Conservation (phyloP, 106 monocot species). For the Gastrodia elata region DNA sequence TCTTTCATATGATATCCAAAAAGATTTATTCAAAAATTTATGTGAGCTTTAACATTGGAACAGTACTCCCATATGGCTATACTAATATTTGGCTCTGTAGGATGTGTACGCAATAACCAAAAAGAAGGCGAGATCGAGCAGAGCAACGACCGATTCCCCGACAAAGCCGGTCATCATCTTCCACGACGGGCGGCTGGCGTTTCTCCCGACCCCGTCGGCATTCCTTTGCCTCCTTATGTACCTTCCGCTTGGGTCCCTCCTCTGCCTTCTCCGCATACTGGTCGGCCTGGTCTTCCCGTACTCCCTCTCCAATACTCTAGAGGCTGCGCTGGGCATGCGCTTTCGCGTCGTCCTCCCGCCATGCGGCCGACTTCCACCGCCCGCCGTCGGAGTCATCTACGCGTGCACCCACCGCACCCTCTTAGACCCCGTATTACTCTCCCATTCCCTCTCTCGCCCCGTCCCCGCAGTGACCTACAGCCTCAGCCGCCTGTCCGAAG, state of each 20-base stretch:
- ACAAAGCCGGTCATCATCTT: constrained; percentile 31
- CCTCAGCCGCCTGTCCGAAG: constrained; percentile 62
- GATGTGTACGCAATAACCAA: constrained; percentile 50
- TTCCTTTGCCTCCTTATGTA: constrained; percentile 49
- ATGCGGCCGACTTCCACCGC: too few relatives aligned
- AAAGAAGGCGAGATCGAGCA: constrained; percentile 10
- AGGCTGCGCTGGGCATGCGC: constrained; percentile 29
- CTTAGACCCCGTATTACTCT: constrained; percentile 57
- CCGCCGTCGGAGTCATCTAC: constrained; percentile 23
- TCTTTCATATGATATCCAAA: too few relatives aligned
- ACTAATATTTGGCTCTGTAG: too few relatives aligned
- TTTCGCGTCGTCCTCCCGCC: constrained; percentile 10
- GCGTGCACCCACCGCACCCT: constrained; percentile 78
- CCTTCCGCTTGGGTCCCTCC: constrained; percentile 37
- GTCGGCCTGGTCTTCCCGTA: constrained; percentile 46
- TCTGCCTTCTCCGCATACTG: constrained; percentile 28
- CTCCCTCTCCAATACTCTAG: constrained; percentile 9
- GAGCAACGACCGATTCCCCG: background rate
- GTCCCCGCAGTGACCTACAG: constrained; percentile 85
- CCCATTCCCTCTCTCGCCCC: constrained; percentile 22
- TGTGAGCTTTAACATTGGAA: too few relatives aligned
- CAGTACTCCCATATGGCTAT: too few relatives aligned
- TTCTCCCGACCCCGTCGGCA: constrained; percentile 57
- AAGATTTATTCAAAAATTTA: too few relatives aligned
- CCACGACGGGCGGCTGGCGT: constrained; percentile 74